These are phyloP conservation scores for Penicillium sp. DNA, from an alignment of 2,329 filamentous ascomycete genomes.

Conservation along the genomic window DNA sequence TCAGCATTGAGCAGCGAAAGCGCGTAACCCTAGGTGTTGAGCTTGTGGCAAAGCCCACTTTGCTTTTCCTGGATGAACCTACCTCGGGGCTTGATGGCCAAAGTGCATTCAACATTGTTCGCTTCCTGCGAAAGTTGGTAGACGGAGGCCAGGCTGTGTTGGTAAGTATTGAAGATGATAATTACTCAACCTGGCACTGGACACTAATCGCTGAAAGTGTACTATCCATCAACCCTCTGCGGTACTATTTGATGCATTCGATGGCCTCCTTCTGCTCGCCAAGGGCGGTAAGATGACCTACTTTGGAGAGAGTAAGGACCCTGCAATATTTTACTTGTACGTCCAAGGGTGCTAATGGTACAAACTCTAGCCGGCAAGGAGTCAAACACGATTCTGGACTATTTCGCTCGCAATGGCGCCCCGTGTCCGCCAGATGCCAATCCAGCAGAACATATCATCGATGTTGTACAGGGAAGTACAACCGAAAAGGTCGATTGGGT, in stretches of 20 bases:
- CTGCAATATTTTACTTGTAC: not conserved
- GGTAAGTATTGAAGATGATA: conserved; percentile 33
- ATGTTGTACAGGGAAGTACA: conserved; percentile 33
- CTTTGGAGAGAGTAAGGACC: conserved; percentile 55
- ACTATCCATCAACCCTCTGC: conserved; percentile 71
- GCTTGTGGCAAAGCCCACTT: conserved; percentile 58
- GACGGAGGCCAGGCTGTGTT: conserved; percentile 65
- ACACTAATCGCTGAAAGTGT: conserved; percentile 23
- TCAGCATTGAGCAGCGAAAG: conserved; percentile 65
- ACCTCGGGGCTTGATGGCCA: conserved; percentile 65
- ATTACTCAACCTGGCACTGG: not conserved
- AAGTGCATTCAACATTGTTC: conserved; percentile 55
- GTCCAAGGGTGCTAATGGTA: not conserved
- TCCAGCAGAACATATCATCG: conserved; percentile 51
- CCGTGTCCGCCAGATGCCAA: conserved; percentile 53
- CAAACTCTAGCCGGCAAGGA: conserved; percentile 30
- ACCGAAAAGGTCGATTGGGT: conserved; percentile 32
- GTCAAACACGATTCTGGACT: conserved; percentile 45
- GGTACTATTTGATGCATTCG: conserved; percentile 64
- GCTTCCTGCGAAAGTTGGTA: conserved; percentile 65
- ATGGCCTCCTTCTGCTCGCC: conserved; percentile 63
- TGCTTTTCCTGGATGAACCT: conserved; percentile 61
- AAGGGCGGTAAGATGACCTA: conserved; percentile 65
- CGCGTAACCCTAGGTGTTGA: conserved; percentile 61
- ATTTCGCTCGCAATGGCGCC: conserved; percentile 55